Base-by-base conservation (phyloP, 2,329 filamentous ascomycete species). In the Exophiala aquamarina region DNA sequence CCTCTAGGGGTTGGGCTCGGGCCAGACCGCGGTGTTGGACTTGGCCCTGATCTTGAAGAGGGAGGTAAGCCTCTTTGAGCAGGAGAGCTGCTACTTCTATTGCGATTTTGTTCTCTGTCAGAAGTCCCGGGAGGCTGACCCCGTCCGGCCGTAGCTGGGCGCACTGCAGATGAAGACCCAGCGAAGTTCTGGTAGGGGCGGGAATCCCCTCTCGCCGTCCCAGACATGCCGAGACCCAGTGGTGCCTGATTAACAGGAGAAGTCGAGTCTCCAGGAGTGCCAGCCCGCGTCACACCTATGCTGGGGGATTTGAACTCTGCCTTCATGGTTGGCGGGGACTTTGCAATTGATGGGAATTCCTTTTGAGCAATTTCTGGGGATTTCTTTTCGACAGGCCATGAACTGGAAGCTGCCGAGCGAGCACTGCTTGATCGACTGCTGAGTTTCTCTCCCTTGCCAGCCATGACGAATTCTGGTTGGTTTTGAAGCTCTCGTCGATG, bases 391-490 rank as follows among this genome's bases (percentile, higher is more conserved):
- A 19, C 20, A 2, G 28, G 6, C 20, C 34, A 32, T 3, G 37
- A 40, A 14, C 44, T 44, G 26, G 55, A 55, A 21, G 23, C 35
- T 36, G 44, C 44, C 4, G 55, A 58, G 19, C 53, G 53, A 19
- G 49, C 47, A 32, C 56, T 59, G 49, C 47, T 56, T 5, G 50
- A 56, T 14, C 57, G 43, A 35, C 55, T 58, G 19, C 47, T 48
- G 18, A 57, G 31, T 40, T 59, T 59, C 32, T 59, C 57, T 23
- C 45, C 47, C 40, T 56, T 59, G 4, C 47, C 51, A 15, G 55
- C 51, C 57, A 59, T 56, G 15, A 56, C 57, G 50, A 59, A 59
- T 28, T 56, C 50, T 8, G 55, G 55, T 29, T 57, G 50, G 26
- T 49, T 54, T 17, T 54, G 29, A 14, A 59, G 33, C 28, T 56